Base-by-base conservation (phyloP, 2,329 filamentous ascomycete species). In the Aspergillus carbonarius region DNA sequence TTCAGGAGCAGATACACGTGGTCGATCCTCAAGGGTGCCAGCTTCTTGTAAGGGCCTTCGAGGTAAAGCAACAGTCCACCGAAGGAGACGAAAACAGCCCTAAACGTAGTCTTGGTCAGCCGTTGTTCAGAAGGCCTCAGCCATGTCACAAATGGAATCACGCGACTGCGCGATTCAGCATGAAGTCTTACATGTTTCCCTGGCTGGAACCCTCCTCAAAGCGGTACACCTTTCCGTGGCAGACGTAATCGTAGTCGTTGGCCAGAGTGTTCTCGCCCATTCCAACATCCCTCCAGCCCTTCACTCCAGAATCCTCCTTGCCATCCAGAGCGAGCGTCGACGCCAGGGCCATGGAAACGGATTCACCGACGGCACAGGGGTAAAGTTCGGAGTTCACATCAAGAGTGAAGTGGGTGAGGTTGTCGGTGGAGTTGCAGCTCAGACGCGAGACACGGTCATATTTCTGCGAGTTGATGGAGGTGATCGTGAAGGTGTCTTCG, bases 361-460 rank as follows among this genome's bases (percentile, higher is more conserved):
- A 88, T 67, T 96, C 93, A 72, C 89, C 90, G 8, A 86, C 79
- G 39, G 81, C 75, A 68, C 90, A 86, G 2, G 91, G 91, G 77
- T 95, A 97, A 7, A 99, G 85, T 78, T 99, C 93, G 58, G 86
- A 89, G 82, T 98, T 97, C 78, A 98, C 87, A 79, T 99, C 95
- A 60, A 99, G 89, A 5, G 86, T 88, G 80, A 98, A 88, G 63
- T 86, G 83, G 30, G 90, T 91, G 63, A 86, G 82, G 68, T 84
- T 85, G 78, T 96, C 92, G 66, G 84, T 82, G 23, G 89, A 93
- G 53, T 84, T 90, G 72, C 87, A 92, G 56, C 82, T 86, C 72
- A 98, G 86, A 67, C 95, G 93, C 56, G 91, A 90, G 25, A 97
- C 93, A 64, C 93, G 91, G 80, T 98, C 95, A 79, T 99, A 99